Evolutionary conservation across 257 asterid species (phyloP).

Genomic region (Capsicum baccatum): DNA sequence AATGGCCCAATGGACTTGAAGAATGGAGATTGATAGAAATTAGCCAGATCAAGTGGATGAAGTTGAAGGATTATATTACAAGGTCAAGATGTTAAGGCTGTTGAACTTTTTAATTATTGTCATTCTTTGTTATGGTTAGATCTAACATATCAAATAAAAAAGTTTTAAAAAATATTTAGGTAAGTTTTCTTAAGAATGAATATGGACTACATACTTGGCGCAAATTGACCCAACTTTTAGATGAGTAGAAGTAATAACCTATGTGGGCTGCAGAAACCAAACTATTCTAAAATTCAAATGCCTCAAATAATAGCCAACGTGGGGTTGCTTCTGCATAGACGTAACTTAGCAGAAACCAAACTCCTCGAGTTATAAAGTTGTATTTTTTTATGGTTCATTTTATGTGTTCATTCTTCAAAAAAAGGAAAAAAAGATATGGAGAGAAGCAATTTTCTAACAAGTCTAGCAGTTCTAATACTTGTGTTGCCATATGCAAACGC

Average conservation of each 20-base stretch:
- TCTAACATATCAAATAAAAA: no score
- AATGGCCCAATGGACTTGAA: constrained; percentile 10
- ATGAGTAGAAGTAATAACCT: neutral
- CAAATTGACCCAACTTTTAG: neutral
- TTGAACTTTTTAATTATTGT: constrained; percentile 28
- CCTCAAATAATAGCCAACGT: neutral
- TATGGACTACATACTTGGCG: neutral
- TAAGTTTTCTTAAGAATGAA: neutral
- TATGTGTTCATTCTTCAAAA: neutral
- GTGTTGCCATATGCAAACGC: no score
- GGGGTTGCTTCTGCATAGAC: neutral
- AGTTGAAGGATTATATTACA: constrained; percentile 44
- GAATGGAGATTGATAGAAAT: constrained; percentile 40
- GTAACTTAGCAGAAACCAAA: neutral
- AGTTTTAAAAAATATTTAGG: no score
- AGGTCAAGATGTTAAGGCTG: constrained; percentile 44
- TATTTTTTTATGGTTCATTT: neutral
- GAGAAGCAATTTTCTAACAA: neutral
- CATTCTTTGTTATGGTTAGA: no score
- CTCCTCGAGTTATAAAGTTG: no score
- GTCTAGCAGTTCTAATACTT: neutral
- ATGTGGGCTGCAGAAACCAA: neutral
- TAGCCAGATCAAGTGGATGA: constrained; percentile 44
- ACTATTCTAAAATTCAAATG: neutral
- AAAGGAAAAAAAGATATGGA: constrained; percentile 3